A percentile compares a stretch with the other conserved stretches of the same genome.
These are phyloP conservation scores for Boletus mariae DNA, from an alignment of 1,284 basidiomycete genomes.

Conservation along the genomic window DNA sequence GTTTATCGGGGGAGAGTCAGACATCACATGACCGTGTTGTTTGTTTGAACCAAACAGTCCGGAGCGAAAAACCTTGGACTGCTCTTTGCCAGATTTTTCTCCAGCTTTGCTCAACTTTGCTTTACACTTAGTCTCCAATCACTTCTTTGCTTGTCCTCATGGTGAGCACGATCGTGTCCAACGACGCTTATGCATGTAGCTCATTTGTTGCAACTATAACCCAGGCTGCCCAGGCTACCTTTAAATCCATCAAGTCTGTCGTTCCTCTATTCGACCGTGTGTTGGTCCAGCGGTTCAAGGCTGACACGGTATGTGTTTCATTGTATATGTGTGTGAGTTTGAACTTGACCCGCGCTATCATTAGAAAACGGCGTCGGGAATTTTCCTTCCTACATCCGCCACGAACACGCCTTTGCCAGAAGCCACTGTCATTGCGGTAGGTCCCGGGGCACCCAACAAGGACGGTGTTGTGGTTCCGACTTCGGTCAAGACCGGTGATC, in stretches of 20 bases:
- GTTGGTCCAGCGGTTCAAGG: slow-evolving; percentile 95
- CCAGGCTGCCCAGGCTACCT: slow-evolving; percentile 76
- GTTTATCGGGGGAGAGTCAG: too few relatives aligned
- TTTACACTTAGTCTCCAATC: neutral
- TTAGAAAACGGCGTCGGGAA: slow-evolving; percentile 91
- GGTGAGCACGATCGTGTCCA: slow-evolving; percentile 17
- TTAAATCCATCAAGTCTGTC: slow-evolving; percentile 92
- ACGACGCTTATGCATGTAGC: neutral
- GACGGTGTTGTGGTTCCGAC: slow-evolving; percentile 79
- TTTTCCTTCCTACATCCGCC: slow-evolving; percentile 90
- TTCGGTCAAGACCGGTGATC: slow-evolving; percentile 84
- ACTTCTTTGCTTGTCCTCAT: slow-evolving; percentile 16
- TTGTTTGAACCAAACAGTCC: slow-evolving; percentile 25
- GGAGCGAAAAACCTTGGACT: slow-evolving; percentile 19
- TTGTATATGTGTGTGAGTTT: neutral
- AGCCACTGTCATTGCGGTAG: slow-evolving; percentile 94
- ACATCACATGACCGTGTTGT: slow-evolving; percentile 10
- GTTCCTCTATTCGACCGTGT: slow-evolving; percentile 95
- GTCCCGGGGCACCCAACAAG: slow-evolving; percentile 89
- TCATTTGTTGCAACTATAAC: neutral
- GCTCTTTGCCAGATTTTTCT: slow-evolving; percentile 12
- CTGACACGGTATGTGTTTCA: slow-evolving; percentile 62
- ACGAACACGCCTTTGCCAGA: slow-evolving; percentile 87
- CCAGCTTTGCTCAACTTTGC: slow-evolving; percentile 25
- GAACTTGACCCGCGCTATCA: neutral